Base-by-base conservation (phyloP, 2,329 filamentous ascomycete species). In the Fusarium verticillioides region DNA sequence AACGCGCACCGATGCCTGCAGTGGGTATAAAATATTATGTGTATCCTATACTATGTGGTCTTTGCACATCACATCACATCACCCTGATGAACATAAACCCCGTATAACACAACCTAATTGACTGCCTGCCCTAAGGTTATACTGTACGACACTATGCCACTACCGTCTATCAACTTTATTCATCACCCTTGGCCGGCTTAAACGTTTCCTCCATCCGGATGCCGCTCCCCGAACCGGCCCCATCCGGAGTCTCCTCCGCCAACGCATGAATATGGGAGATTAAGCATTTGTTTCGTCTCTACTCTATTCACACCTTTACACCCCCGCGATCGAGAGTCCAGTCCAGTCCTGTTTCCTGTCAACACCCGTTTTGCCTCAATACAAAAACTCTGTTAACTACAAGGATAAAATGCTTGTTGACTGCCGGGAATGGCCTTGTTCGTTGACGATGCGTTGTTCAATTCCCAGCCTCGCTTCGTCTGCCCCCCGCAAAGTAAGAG, bases 221-320 rank as follows among this genome's bases (percentile, higher is more conserved):
- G 70, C 74, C 70, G 60, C 67, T 71, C 54, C 73, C 66, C 67
- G 68, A 54, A 43, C 62, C 70, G 60, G 70, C 70, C 66, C 66
- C 61, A 70, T 73, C 66, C 68, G 71, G 73, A 62, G 66, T 66
- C 44, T 50, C 50, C 59, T 58, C 60, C 62, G 69, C 19, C 75
- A 69, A 68, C 65, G 75, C 75, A 77, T 77, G 67, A 77, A 77
- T 74, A 63, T 74, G 70, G 75, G 75, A 77, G 67, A 77, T 77
- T 77, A 73, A 69, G 32, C 52, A 52, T 52, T 64, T 67, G 65
- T 69, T 64, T 71, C 66, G 54, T 56, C 58, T 50, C 60, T 69
- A 18, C 60, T 47, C 43, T 44, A 28, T 28, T 12, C 63, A 49
- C 64, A 56, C 57, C 30, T 34, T 50, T 11, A 34, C 47, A 34